Conservation (phyloP, 2,329 filamentous ascomycete species). For the Colletotrichum sp. region DNA sequence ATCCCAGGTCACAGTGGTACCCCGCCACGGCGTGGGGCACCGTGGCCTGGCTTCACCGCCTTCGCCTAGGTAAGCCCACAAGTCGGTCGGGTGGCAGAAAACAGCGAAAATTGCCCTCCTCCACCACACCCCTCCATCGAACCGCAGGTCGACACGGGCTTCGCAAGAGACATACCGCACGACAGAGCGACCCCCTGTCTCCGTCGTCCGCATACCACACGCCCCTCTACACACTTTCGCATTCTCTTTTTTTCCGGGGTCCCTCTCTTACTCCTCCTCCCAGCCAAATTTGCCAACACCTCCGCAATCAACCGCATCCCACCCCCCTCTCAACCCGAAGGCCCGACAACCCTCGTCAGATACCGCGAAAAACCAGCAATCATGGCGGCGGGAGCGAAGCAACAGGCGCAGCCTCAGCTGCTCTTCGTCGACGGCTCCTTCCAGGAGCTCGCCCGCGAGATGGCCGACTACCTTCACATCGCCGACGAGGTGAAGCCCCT, state of each 20-base stretch:
- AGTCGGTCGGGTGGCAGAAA: constrained; percentile 14
- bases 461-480: constrained; percentile 91
- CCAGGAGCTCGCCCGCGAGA: constrained; percentile 90
- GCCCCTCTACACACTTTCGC: constrained; percentile 16
- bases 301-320: constrained; percentile 9
- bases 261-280: constrained; percentile 19
- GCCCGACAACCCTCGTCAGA: background rate
- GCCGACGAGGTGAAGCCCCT: constrained; percentile 79
- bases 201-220: constrained; percentile 16
- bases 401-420: constrained; percentile 59
- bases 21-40: background rate
- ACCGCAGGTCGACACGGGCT: constrained; percentile 7
- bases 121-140: constrained; percentile 17
- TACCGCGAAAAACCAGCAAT: constrained; percentile 16
- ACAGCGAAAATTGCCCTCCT: constrained; percentile 20
- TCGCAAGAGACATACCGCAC: constrained; percentile 18
- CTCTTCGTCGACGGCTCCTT: constrained; percentile 90
- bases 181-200: constrained; percentile 22
- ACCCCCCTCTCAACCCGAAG: background rate
- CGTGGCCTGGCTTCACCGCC: background rate
- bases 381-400: constrained; percentile 38
- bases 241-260: constrained; percentile 19
- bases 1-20: background rate
- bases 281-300: constrained; percentile 19
- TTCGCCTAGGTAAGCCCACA: background rate